Evolutionary conservation across 192 early-diverging fungal species (phyloP), one percentile per base, ranked within the genome.

Genomic region (Backusella liffmaniae): DNA sequence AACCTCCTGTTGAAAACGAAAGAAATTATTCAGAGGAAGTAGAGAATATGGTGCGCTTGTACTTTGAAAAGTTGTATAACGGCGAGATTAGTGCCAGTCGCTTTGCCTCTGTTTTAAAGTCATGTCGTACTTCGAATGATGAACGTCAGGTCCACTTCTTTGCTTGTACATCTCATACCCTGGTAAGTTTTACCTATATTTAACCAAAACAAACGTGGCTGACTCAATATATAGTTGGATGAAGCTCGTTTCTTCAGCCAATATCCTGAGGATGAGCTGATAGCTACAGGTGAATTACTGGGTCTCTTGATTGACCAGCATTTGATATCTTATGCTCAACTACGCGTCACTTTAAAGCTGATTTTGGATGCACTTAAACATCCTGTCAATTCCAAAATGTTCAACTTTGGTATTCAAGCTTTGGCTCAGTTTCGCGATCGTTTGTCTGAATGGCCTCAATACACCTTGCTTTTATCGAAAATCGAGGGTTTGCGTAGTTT

Each of bases 201-300:
- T 4, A 10, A 62, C 23, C 21, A 23, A 62, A 29, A 21, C 15
- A 56, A 73, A 68, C 13, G 4, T 3, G 13, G 0, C 34, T 73
- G 2, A 49, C 30, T 72, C 10, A 10, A 15, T 18, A 49, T 32
- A 18, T 51, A 80, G 66, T 91, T 99, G 81, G 98, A 98, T 74
- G 98, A 99, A 82, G 95, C 94, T 82, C 91, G 94, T 67, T 98
- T 94, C 81, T 97, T 99, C 73, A 83, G 89, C 35, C 92, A 94
- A 81, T 99, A 98, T 77, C 97, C 96, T 0, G 95, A 96, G 51
- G 93, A 93, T 75, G 94, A 97, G 80, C 88, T 98, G 10, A 83
- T 88, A 3, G 90, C 97, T 39, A 98, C 97, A 1, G 92, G 93
- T 44, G 88, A 92, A 42, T 86, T 99, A 26, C 94, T 99, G 77